phyloP scores from a whole-genome alignment of 345 rosid species.

The Gossypium raimondii region DNA sequence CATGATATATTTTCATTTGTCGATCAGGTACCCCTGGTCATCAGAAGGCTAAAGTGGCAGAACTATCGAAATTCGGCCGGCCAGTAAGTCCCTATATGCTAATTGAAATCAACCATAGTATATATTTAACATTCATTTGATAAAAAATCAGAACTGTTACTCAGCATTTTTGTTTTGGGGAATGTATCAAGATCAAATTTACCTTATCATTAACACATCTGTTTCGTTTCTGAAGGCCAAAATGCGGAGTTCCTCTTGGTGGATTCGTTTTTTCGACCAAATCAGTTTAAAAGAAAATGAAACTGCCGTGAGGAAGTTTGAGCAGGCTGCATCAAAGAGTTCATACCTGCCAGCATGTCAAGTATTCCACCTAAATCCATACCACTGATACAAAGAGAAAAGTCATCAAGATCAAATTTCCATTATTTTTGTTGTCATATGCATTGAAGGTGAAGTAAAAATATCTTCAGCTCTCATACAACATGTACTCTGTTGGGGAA shows the following conservation, averaged over 20 bases:
- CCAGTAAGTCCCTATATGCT: conserved; percentile 54
- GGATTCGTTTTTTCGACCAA: conserved; percentile 62
- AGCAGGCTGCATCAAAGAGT: conserved; percentile 58
- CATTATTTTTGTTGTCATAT: background rate
- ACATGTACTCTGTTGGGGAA: background rate
- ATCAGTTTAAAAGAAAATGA: conserved; percentile 63
- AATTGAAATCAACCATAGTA: background rate
- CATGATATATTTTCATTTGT: background rate
- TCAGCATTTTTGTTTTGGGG: background rate
- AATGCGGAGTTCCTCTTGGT: conserved; percentile 72
- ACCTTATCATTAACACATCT: background rate
- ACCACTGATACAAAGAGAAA: conserved; percentile 34
- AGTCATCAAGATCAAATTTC: conserved; percentile 1
- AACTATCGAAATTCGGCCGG: conserved; percentile 81
- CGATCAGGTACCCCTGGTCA: conserved; percentile 71
- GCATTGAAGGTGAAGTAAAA: background rate
- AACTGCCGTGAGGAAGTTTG: conserved; percentile 50
- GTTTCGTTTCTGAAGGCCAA: conserved; percentile 42
- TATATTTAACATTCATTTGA: background rate
- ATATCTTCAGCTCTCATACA: background rate
- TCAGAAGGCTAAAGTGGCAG: conserved; percentile 76
- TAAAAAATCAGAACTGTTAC: background rate
- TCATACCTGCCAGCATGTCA: conserved; percentile 75
- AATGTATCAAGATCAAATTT: background rate
- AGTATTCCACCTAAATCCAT: conserved; percentile 83